Base-by-base conservation (phyloP, 495 filamentous ascomycete species). In the Aspergillus heteromorphus region DNA sequence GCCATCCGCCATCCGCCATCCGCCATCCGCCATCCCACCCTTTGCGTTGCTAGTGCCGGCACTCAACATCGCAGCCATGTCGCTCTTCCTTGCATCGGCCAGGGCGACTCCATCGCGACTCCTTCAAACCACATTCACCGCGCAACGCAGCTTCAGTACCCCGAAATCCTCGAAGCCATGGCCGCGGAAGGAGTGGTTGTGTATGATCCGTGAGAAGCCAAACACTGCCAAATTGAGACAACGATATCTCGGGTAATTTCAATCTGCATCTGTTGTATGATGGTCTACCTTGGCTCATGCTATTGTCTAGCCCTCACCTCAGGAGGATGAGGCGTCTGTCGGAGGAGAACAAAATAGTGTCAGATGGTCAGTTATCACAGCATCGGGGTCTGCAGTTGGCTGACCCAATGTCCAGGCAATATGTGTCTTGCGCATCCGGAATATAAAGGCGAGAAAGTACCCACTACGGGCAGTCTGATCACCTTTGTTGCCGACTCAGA, bases 381-480 rank as follows among this genome's bases (percentile, higher is more conserved):
- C n/a, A n/a, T n/a, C n/a, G n/a, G n/a, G n/a, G n/a, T n/a, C n/a
- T n/a, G n/a, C n/a, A n/a, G n/a, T n/a, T n/a, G n/a, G n/a, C n/a
- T n/a, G n/a, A n/a, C n/a, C n/a, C n/a, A n/a, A n/a, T n/a, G n/a
- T n/a, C 17, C 7, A 88, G 85, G 87, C 40, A 87, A 83, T 7
- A 73, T 86, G 55, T 76, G 92, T 10, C 77, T 83, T 11, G 31
- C 53, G 8, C 75, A 80, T 31, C 79, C 82, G 34, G 71, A 75
- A n/a, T n/a, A n/a, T 18, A 78, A 83, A 54, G 79, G 81, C 25
- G 73, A 87, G 59, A 65, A 64, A 4, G 70, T 82, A 13, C 74
- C 81, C 45, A 83, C 89, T 61, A 72, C 74, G 47, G 89, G 89
- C 20, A 85, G 79, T 65, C 77, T 81, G 13, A 64, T 93, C 57